These are phyloP conservation scores for Luffa acutangula DNA, from an alignment of 306 rosid genomes.

Conservation along the genomic window DNA sequence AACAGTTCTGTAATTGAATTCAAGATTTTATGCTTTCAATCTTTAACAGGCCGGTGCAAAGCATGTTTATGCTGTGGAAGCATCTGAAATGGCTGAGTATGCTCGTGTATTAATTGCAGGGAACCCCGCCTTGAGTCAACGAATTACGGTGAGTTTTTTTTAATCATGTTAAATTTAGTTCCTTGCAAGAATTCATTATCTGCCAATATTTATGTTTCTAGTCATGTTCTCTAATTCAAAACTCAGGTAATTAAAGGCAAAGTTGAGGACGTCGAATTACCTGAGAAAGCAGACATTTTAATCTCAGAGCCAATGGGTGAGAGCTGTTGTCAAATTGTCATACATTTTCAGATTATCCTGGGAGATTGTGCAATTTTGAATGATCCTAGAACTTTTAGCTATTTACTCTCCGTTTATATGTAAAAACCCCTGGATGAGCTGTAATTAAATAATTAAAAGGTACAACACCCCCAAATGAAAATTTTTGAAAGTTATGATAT, in stretches of 20 bases:
- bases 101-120: conserved; percentile 80
- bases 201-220: not conserved
- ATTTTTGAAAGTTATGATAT: not conserved
- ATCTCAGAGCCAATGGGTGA: conserved; percentile 99
- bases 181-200: not conserved
- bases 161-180: not conserved
- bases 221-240: not conserved
- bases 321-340: not conserved
- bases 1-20: not conserved
- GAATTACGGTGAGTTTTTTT: conserved; percentile 66
- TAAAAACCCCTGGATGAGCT: not conserved
- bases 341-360: not conserved
- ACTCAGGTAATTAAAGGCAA: conserved; percentile 81
- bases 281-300: conserved; percentile 90
- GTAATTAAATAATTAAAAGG: not conserved
- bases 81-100: conserved; percentile 98
- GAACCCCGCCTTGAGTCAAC: conserved; percentile 59
- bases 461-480: not conserved
- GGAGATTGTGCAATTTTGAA: not conserved
- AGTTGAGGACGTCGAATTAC: conserved; percentile 83
- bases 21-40: not conserved
- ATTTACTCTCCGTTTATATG: not conserved
- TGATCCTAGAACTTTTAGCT: not conserved
- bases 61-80: conserved; percentile 98
- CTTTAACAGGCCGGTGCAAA: conserved; percentile 85